These are phyloP conservation scores for Oryza rufipogon DNA, from an alignment of 176 grass and related monocot species.

Conservation along the genomic window DNA sequence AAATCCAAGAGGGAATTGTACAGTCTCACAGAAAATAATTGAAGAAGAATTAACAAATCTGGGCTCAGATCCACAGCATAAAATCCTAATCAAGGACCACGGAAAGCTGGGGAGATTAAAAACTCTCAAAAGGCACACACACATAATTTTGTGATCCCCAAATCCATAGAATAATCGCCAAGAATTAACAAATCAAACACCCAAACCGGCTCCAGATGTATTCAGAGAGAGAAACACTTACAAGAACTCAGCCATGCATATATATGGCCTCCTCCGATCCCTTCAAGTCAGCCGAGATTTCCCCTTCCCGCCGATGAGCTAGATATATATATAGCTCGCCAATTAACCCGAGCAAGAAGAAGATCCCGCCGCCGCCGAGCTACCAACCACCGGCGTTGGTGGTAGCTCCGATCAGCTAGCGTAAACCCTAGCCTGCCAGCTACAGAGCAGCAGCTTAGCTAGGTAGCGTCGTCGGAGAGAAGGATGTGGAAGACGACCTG, in stretches of 20 bases:
- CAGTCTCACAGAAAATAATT: conserved; percentile 14
- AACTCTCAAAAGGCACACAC: background rate
- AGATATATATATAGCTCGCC: background rate
- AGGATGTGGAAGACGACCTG: conserved; percentile 54
- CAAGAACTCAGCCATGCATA: conserved; percentile 29
- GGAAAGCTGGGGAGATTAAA: conserved; percentile 1
- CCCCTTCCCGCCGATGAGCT: background rate
- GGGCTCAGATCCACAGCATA: conserved; percentile 27
- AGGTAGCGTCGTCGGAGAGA: conserved; percentile 29
- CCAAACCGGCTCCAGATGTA: background rate
- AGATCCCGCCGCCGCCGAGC: conserved; percentile 36
- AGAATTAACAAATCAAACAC: conserved; percentile 36
- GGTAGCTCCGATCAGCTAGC: background rate
- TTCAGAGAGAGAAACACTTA: conserved; percentile 22
- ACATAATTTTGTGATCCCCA: conserved; percentile 10
- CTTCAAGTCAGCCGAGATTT: conserved; percentile 21
- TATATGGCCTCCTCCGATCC: background rate
- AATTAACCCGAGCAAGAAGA: conserved; percentile 20
- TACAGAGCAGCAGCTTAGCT: conserved; percentile 28
- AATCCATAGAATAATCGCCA: conserved; percentile 27
- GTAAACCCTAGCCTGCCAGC: conserved; percentile 53
- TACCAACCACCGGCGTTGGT: background rate
- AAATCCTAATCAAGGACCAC: conserved; percentile 47
- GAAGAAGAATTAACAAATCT: conserved; percentile 35
- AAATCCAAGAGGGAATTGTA: conserved; percentile 1